phyloP scores from a whole-genome alignment of 768 basidiomycete genomes.

The Leccinum variicolor region DNA sequence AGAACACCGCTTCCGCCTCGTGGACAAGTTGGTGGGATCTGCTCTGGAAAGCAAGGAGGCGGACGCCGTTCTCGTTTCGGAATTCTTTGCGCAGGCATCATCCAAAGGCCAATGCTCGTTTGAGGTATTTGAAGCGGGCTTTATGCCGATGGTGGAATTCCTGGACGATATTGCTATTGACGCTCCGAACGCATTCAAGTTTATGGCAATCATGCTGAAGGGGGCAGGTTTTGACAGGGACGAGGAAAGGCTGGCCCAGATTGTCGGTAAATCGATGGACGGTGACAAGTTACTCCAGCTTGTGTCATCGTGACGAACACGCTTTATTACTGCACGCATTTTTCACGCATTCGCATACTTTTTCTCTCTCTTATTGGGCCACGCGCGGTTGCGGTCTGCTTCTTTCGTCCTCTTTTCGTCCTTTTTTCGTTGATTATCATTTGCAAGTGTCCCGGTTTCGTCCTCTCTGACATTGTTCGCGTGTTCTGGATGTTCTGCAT shows the following conservation, averaged over 20 bases:
- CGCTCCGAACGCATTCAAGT: conserved; percentile 78
- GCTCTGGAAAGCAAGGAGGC: conserved; percentile 81
- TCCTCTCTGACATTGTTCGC: conserved; percentile 25
- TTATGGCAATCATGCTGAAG: conserved; percentile 73
- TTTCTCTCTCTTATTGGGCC: conserved; percentile 6
- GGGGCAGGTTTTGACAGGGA: conserved; percentile 59
- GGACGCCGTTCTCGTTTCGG: conserved; percentile 73
- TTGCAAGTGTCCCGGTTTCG: conserved; percentile 12
- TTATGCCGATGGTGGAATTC: conserved; percentile 63
- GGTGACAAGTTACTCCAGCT: conserved; percentile 57
- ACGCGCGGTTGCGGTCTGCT: conserved; percentile 11
- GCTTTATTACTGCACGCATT: conserved; percentile 11
- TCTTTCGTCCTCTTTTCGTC: not conserved
- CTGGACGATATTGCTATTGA: conserved; percentile 91
- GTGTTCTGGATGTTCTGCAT: conserved; percentile 25
- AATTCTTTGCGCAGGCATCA: conserved; percentile 64
- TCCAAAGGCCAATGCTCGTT: conserved; percentile 58
- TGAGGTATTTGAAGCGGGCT: conserved; percentile 71
- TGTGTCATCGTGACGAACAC: conserved; percentile 39
- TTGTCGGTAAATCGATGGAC: conserved; percentile 61
- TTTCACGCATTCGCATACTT: conserved; percentile 13
- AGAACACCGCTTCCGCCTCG: conserved; percentile 58
- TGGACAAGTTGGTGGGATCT: conserved; percentile 69
- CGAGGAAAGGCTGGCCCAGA: conserved; percentile 51
- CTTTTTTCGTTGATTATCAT: conserved; percentile 1